A percentile compares a stretch with the other conserved stretches of the same genome.
Evolutionary conservation across 176 grass and related monocot genomes (phyloP).

Genomic region (Pharus latifolius): DNA sequence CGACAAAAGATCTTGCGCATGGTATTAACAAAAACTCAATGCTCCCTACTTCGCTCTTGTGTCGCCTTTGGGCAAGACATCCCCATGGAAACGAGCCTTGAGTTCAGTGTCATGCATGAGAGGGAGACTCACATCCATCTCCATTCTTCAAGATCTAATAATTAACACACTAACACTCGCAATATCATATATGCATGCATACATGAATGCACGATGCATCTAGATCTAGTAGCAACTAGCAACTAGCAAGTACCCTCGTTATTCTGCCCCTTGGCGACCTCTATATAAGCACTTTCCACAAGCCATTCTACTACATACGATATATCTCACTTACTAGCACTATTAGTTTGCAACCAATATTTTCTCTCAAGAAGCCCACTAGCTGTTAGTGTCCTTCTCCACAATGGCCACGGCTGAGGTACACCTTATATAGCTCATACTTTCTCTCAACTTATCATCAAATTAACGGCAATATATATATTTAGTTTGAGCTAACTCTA

Average conservation of each 20-base stretch:
- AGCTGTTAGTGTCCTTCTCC: neutral
- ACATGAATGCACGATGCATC: too few species aligned
- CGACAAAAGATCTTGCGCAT: too few species aligned
- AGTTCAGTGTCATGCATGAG: neutral
- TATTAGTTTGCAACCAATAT: too few species aligned
- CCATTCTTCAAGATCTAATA: too few species aligned
- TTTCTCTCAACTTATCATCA: neutral
- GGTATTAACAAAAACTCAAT: neutral
- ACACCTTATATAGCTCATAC: neutral
- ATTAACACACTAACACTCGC: too few species aligned
- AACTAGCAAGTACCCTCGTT: too few species aligned
- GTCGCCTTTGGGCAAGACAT: neutral
- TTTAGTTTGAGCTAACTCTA: too few species aligned
- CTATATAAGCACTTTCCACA: neutral
- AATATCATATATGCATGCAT: too few species aligned
- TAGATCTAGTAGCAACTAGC: too few species aligned
- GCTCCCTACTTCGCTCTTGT: neutral
- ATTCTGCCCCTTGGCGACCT: too few species aligned
- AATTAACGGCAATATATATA: too few species aligned
- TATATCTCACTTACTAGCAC: neutral
- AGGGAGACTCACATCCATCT: neutral
- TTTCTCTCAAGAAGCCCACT: neutral
- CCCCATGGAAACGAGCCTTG: neutral
- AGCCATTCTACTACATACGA: neutral
- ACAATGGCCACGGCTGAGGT: constrained; percentile 26